Evolutionary conservation across 805 yeast genomes (phyloP), one percentile per base, ranked within the genome.

Genomic region (Sugiyamaella valdiviana): DNA sequence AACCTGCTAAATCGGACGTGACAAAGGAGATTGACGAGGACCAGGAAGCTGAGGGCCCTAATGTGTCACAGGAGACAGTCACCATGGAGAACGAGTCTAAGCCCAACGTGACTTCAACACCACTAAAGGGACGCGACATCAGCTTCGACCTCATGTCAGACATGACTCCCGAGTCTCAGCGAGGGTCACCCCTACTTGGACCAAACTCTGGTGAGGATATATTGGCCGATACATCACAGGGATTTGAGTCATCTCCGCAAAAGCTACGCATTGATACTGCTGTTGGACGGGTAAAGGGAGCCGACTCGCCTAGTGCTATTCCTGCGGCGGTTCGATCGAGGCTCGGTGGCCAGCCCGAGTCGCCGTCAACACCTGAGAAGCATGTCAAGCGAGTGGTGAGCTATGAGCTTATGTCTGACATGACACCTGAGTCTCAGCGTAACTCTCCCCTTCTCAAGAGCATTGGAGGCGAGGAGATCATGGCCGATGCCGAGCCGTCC

Each of bases 21-120:
- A 24, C 45, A 7, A 24, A 16, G 23, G 49, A 45, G 40, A 32
- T 16, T 44, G 48, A 22, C 17, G 46, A 14, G 44, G 21, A 3
- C 14, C 15, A 15, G n/a, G 48, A 45, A 45, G 47, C 9, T 9
- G 3, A 26, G n/a, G 14, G 7, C n/a, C 14, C 32, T 5, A n/a
- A 26, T 26, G 14, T 26, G n/a, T 26, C 32, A 6, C 32, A 26
- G 32, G 32, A 26, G 7, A 26, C 32, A 5, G 32, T 26, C 10
- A 26, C 32, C 3, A n/a, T 26, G 6, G 32, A 26, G 32, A 26
- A 7, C 7, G 10, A 12, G 9, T 12, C n/a, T 26, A n/a, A 6
- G 9, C 32, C 32, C 14, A n/a, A 26, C 3, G 32, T n/a, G 2
- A n/a, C 32, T 26, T 26, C 32, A 10, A 26, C 32, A 3, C 32